Percentiles rank a stretch among this genome's conserved stretches.
These are phyloP conservation scores for Fusarium sp. DNA, from an alignment of 2,329 filamentous ascomycete species.

Conservation along the genomic window DNA sequence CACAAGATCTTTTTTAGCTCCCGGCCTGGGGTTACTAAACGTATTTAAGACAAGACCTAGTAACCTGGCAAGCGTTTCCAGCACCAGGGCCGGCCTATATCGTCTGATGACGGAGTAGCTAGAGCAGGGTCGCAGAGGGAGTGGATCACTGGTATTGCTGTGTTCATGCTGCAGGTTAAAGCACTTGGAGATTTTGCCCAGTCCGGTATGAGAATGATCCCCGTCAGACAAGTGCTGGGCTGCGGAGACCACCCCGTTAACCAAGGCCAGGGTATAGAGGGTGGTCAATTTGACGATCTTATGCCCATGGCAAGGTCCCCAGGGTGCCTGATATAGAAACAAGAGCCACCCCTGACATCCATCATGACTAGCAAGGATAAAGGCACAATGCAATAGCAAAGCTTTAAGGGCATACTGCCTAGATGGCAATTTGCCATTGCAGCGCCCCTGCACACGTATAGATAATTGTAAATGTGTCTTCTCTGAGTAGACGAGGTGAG, in stretches of 20 bases:
- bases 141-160: slow-evolving; percentile 47
- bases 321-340: slow-evolving; percentile 66
- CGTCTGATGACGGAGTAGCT: slow-evolving; percentile 50
- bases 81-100: slow-evolving; percentile 48
- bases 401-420: slow-evolving; percentile 38
- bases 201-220: slow-evolving; percentile 45
- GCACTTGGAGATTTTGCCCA: slow-evolving; percentile 48
- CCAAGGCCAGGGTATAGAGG: slow-evolving; percentile 57
- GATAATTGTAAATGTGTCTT: slow-evolving; percentile 37
- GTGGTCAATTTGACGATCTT: slow-evolving; percentile 72
- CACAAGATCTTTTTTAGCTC: slow-evolving; percentile 47
- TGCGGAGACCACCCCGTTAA: slow-evolving; percentile 55
- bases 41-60: slow-evolving; percentile 50
- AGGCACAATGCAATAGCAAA: slow-evolving; percentile 35
- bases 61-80: slow-evolving; percentile 45
- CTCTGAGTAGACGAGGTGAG: slow-evolving; percentile 39
- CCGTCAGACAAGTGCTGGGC: slow-evolving; percentile 44
- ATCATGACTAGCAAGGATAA: slow-evolving; percentile 44
- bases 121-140: slow-evolving; percentile 47
- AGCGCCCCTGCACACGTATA: slow-evolving; percentile 38
- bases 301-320: slow-evolving; percentile 61
- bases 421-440: slow-evolving; percentile 46
- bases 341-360: slow-evolving; percentile 51
- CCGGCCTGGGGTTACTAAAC: slow-evolving; percentile 48
- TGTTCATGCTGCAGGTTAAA: slow-evolving; percentile 50